phyloP scores from a whole-genome alignment of 2,329 filamentous ascomycete species.

The Cadophora sp. region DNA sequence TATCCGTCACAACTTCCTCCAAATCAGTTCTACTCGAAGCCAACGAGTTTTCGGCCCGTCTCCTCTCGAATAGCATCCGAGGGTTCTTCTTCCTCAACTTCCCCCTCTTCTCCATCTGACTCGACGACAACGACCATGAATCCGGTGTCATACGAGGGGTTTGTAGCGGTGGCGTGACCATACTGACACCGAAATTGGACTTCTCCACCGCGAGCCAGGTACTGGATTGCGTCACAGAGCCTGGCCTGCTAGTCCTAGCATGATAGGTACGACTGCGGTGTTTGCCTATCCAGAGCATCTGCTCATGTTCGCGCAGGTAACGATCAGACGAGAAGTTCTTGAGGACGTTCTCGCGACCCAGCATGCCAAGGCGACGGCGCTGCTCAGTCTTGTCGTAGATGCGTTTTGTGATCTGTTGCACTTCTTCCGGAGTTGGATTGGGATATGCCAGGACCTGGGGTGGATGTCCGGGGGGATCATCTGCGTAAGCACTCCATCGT shows the following conservation, averaged over 20 bases:
- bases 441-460: conserved; percentile 47
- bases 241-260: background rate
- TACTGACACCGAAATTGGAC: background rate
- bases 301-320: conserved; percentile 67
- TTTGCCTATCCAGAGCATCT: conserved; percentile 60
- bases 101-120: background rate
- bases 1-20: no score
- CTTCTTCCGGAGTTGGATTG: conserved; percentile 56
- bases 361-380: conserved; percentile 63
- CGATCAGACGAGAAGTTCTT: conserved; percentile 65
- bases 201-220: background rate
- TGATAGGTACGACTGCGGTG: conserved; percentile 14
- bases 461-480: conserved; percentile 37
- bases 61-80: background rate
- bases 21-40: background rate
- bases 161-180: background rate
- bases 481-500: conserved; percentile 64
- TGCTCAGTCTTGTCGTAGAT: conserved; percentile 64
- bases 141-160: background rate
- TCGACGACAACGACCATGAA: background rate
- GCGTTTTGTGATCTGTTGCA: conserved; percentile 57
- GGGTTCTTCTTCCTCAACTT: conserved; percentile 2
- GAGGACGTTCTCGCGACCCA: conserved; percentile 62
- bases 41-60: background rate
- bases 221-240: background rate